phyloP scores from a whole-genome alignment of 1,284 basidiomycete genomes.

The Ganoderma leucocontextum region DNA sequence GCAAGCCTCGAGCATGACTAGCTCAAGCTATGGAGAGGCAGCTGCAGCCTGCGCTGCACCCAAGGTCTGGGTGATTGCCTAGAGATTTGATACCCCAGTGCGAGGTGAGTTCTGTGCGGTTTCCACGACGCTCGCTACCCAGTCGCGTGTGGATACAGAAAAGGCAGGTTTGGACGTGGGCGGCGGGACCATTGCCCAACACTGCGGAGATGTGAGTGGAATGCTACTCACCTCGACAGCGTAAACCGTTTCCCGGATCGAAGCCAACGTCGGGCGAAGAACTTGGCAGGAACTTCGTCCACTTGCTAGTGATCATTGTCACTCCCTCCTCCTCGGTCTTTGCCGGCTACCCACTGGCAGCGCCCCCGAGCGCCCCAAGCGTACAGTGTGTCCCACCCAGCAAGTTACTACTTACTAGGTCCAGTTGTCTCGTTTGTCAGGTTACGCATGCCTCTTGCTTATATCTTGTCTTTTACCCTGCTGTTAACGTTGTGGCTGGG shows the following conservation, averaged over 20 bases:
- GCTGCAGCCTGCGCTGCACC: background rate
- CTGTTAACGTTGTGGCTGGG: background rate
- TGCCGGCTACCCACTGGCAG: background rate
- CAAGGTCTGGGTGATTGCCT: background rate
- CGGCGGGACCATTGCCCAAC: background rate
- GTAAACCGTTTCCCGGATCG: background rate
- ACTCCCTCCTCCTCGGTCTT: background rate
- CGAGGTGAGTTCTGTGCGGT: conserved; percentile 1
- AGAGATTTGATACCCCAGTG: background rate
- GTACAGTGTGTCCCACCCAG: too few species aligned
- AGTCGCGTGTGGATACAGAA: background rate
- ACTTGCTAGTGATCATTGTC: background rate
- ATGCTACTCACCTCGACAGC: background rate
- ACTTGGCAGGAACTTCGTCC: background rate
- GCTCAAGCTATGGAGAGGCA: background rate
- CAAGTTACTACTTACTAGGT: too few species aligned
- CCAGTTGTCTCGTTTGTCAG: too few species aligned
- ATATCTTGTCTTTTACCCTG: background rate
- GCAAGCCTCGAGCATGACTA: background rate
- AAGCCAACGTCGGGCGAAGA: background rate
- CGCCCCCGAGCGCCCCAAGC: too few species aligned
- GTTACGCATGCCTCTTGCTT: too few species aligned
- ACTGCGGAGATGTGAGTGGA: background rate
- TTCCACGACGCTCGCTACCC: background rate
- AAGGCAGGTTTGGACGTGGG: conserved; percentile 1